A percentile compares a stretch with the other conserved stretches of the same genome.
Evolutionary conservation across 2,329 filamentous ascomycete genomes (phyloP).

Genomic region (Alternaria panax): DNA sequence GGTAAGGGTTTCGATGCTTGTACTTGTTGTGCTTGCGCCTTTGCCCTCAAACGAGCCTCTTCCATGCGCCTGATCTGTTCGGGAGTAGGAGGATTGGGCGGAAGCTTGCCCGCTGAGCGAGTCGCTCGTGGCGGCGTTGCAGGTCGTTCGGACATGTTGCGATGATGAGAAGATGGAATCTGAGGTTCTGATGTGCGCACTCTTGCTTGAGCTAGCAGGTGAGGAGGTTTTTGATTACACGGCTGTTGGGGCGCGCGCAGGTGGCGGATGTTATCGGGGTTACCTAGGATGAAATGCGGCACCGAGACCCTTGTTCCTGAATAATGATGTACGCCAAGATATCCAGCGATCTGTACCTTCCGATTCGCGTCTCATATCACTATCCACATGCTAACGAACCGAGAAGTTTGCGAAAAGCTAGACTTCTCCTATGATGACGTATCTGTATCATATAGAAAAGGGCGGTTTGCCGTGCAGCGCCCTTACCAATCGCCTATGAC

Average conservation of each 20-base stretch:
- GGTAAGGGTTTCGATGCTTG: constrained; percentile 34
- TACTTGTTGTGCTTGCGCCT: constrained; percentile 71
- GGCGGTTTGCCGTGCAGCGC: constrained; percentile 32
- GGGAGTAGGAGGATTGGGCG: constrained; percentile 62
- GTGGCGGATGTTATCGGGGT: constrained; percentile 24
- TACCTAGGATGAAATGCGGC: constrained; percentile 5
- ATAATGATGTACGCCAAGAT: constrained; percentile 45
- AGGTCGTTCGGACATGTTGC: constrained; percentile 51
- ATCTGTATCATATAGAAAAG: constrained; percentile 16
- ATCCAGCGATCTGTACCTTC: constrained; percentile 23
- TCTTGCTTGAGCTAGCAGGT: background rate
- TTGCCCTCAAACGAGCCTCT: constrained; percentile 85
- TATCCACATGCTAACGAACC: constrained; percentile 3
- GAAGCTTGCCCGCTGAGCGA: constrained; percentile 50
- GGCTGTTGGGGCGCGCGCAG: background rate
- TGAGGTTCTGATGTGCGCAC: background rate
- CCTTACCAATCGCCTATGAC: constrained; percentile 47
- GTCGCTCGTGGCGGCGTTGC: constrained; percentile 58
- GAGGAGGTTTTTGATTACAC: background rate
- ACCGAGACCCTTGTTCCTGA: constrained; percentile 35
- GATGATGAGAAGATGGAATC: background rate
- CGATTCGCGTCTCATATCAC: constrained; percentile 18
- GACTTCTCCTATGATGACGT: background rate
- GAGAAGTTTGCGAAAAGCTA: constrained; percentile 4
- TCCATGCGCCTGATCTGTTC: constrained; percentile 72